These are phyloP conservation scores for Trypanosoma caninum DNA, from an alignment of 208 protist genomes.

Conservation along the genomic window DNA sequence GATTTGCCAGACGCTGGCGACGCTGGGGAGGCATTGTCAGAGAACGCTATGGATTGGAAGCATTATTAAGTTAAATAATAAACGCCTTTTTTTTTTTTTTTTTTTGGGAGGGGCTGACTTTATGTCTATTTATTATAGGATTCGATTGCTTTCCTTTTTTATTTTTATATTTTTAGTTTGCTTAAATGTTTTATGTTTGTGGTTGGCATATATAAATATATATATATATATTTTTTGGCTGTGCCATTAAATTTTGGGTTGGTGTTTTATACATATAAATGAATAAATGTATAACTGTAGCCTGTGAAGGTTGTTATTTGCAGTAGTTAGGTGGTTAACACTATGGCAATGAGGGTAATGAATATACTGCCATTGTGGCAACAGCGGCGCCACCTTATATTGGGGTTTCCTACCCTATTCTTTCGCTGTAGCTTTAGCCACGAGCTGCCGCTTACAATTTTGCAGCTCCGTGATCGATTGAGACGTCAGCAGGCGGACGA, in stretches of 20 bases:
- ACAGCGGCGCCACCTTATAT: constrained; percentile 19
- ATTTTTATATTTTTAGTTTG: no score
- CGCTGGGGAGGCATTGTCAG: neutral
- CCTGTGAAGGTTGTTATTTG: neutral
- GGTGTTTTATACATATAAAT: no score
- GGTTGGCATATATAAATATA: no score
- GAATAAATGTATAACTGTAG: no score
- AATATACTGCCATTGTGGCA: constrained; percentile 28
- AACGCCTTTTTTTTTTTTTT: neutral
- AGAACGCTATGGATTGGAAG: constrained; percentile 18
- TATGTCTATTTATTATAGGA: neutral
- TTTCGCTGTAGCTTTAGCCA: constrained; percentile 7
- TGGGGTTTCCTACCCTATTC: constrained; percentile 1
- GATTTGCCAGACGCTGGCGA: constrained; percentile 32
- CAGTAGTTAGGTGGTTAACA: neutral
- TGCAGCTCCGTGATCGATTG: constrained; percentile 20
- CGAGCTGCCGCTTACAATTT: constrained; percentile 8
- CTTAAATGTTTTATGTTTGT: no score
- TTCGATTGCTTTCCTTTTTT: no score
- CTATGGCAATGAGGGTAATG: neutral
- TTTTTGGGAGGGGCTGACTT: neutral
- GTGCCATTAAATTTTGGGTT: no score
- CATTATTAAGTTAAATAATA: no score
- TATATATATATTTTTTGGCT: no score
- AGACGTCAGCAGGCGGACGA: constrained; percentile 11